Base-by-base conservation (phyloP, 805 yeast species). In the Lipomyces starkeyi region DNA sequence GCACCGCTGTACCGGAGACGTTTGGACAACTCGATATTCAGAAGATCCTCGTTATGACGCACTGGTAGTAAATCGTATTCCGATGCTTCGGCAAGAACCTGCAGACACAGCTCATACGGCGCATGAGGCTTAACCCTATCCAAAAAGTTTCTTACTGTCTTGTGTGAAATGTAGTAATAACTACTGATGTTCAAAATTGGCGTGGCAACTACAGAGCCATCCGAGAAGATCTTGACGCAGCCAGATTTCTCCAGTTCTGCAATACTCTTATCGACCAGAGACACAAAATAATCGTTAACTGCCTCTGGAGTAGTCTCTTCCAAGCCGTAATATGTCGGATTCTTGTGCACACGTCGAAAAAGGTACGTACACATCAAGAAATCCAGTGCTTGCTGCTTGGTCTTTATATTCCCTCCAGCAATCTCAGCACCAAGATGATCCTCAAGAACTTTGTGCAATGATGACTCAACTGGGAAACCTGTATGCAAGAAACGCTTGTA, bases 1-100 rank as follows among this genome's bases (percentile, higher is more conserved):
- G 73, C 75, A 0, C 85, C 87, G 0, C 84, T 82, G 73, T 85
- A 93, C 62, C 91, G 82, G 82, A 91, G 86, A 61, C 86, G 86
- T 69, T 87, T 87, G 1, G 97, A 90, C 83, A 93, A 83, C 75
- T 92, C 97, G 79, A 86, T 86, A 79, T 93, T 93, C 79, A 91
- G 87, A 64, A 92, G 81, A 73, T 91, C 97, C 79, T 93, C 97
- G 32, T 97, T 97, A 76, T 93, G 97, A 69, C 97, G 84, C 0
- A 95, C 91, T 1, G 97, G 94, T 27, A 93, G 80, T 73, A 91
- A 97, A 76, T 92, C 92, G 75, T 90, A 93, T 77, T 93, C 98
- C 0, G 87, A 80, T 0, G 94, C 91, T 68, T 85, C 84, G 61
- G 89, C 86, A 68, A 87, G 77, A 76, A 87, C 80, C 68, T 81